A percentile compares a stretch with the other conserved stretches of the same genome.
Evolutionary conservation across 1,284 basidiomycete species (phyloP).

Genomic region (Ceraceosorus guamensis): DNA sequence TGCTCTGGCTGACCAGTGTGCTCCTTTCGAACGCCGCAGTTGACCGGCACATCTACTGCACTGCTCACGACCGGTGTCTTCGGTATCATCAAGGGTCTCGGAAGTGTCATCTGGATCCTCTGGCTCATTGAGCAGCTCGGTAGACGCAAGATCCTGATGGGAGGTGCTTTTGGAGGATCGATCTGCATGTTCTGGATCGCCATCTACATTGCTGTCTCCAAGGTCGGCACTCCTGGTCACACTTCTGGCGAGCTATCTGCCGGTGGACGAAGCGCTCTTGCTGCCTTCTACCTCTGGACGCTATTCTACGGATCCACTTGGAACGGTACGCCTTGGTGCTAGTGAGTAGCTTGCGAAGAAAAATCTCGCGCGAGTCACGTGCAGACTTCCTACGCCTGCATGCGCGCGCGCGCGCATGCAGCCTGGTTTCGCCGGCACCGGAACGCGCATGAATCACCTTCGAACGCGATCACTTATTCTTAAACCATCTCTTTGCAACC

Average conservation of each 20-base stretch:
- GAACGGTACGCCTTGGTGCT: slow-evolving; percentile 37
- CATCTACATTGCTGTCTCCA: slow-evolving; percentile 27
- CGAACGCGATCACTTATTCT: too few relatives aligned
- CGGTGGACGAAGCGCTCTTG: slow-evolving; percentile 18
- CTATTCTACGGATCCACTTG: slow-evolving; percentile 26
- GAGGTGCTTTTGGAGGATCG: slow-evolving; percentile 42
- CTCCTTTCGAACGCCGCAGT: too few relatives aligned
- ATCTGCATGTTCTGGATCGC: slow-evolving; percentile 27
- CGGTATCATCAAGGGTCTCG: slow-evolving; percentile 68
- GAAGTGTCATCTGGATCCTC: slow-evolving; percentile 60
- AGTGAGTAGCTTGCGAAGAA: too few relatives aligned
- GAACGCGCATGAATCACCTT: too few relatives aligned
- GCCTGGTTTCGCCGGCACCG: too few relatives aligned
- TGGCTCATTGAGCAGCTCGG: slow-evolving; percentile 60
- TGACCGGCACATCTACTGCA: slow-evolving; percentile 51
- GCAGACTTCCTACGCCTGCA: too few relatives aligned
- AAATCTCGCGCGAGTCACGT: too few relatives aligned
- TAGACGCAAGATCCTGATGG: slow-evolving; percentile 53
- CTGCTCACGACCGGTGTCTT: slow-evolving; percentile 74
- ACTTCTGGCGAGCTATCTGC: slow-evolving; percentile 5
- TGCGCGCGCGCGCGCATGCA: too few relatives aligned
- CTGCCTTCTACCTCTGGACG: slow-evolving; percentile 36
- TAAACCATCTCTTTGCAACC: too few relatives aligned
- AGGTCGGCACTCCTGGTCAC: slow-evolving; percentile 11
- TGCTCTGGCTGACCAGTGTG: too few relatives aligned